phyloP scores from a whole-genome alignment of 1,139 yeast species.

The Pichia sp. region DNA sequence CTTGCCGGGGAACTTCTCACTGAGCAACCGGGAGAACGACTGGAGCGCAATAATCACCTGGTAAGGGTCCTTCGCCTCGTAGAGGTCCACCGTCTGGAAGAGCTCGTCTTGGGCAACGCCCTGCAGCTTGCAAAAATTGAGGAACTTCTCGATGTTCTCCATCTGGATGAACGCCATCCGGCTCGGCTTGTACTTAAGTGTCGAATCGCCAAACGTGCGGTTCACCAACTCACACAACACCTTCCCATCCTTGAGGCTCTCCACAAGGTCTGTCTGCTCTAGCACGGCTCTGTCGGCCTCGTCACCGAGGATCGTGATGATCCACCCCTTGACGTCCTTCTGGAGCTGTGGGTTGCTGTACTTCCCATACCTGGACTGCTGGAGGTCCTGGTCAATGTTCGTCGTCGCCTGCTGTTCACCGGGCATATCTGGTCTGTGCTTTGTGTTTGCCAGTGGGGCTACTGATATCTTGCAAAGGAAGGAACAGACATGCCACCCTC shows the following conservation, averaged over 20 bases:
- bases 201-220: constrained; percentile 34
- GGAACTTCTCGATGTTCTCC: constrained; percentile 79
- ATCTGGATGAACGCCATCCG: constrained; percentile 75
- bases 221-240: constrained; percentile 50
- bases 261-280: constrained; percentile 39
- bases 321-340: constrained; percentile 45
- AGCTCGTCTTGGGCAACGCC: constrained; percentile 83
- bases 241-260: constrained; percentile 60
- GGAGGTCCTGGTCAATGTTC: constrained; percentile 56
- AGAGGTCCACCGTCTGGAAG: constrained; percentile 78
- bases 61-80: constrained; percentile 69
- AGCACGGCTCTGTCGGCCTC: constrained; percentile 20
- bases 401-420: constrained; percentile 30
- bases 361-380: constrained; percentile 43
- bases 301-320: constrained; percentile 35
- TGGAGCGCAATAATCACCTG: constrained; percentile 71
- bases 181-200: constrained; percentile 57
- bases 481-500: too few relatives aligned
- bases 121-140: constrained; percentile 52
- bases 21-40: constrained; percentile 64
- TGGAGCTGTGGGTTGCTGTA: constrained; percentile 40
- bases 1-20: constrained; percentile 32
- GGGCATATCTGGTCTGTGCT: neutral
- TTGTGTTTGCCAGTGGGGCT: too few relatives aligned
- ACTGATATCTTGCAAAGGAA: too few relatives aligned